Conservation (phyloP, 345 rosid genomes). For the Salix suchowensis region DNA sequence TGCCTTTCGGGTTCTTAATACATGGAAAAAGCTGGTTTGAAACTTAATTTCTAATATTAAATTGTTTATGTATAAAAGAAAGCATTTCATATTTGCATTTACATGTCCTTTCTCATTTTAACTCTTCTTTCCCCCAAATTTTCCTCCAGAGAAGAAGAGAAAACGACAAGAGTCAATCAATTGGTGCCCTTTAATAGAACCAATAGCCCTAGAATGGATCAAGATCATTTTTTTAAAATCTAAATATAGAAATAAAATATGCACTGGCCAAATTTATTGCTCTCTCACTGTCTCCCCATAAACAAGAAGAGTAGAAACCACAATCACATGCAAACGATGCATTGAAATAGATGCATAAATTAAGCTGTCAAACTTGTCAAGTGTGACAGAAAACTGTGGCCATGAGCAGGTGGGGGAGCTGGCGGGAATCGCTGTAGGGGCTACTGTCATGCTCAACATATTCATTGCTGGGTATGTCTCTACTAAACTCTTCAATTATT, state of each 20-base stretch:
- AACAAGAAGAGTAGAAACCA: neutral
- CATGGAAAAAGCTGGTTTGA: no score
- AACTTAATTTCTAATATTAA: no score
- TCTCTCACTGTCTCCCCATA: neutral
- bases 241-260: neutral
- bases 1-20: no score
- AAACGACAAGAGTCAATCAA: slow-evolving; percentile 11
- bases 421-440: slow-evolving; percentile 94
- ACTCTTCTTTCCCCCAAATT: neutral
- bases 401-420: slow-evolving; percentile 70
- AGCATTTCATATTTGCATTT: no score
- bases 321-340: neutral
- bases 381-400: neutral
- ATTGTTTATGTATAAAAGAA: no score
- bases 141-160: neutral
- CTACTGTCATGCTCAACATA: slow-evolving; percentile 82
- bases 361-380: neutral
- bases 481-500: neutral
- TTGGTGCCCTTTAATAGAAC: slow-evolving; percentile 1
- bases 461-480: slow-evolving; percentile 72
- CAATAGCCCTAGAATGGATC: neutral
- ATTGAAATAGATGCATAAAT: neutral
- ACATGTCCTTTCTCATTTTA: neutral
- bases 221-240: neutral
- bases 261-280: neutral